Evolutionary conservation across 306 rosid genomes (phyloP).

Genomic region (Fagus crenata): DNA sequence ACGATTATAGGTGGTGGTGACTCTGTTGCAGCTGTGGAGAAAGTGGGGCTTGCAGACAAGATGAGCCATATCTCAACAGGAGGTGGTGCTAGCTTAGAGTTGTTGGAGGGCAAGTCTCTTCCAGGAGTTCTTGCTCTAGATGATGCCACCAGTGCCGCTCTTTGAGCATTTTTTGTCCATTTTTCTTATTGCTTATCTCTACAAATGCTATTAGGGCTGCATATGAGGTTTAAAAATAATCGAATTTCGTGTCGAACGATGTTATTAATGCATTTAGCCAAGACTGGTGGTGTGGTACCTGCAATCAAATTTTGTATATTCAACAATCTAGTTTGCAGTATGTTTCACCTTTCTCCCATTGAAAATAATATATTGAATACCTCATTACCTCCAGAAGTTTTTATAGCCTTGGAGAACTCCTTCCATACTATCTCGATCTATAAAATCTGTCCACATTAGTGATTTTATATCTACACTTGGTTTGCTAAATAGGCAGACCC

Average conservation of each 20-base stretch:
- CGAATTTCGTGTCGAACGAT: neutral
- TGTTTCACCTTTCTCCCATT: no score
- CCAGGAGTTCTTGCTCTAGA: slow-evolving; percentile 96
- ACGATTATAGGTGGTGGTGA: slow-evolving; percentile 98
- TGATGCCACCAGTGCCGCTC: slow-evolving; percentile 44
- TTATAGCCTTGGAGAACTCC: no score
- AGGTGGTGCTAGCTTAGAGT: slow-evolving; percentile 99
- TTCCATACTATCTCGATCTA: no score
- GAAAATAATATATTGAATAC: no score
- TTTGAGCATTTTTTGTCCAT: neutral
- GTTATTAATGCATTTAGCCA: neutral
- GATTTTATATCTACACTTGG: no score
- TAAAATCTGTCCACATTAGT: no score
- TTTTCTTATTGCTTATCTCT: neutral
- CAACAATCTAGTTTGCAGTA: neutral
- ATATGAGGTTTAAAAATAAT: neutral
- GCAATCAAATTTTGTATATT: neutral
- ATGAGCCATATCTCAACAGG: slow-evolving; percentile 98
- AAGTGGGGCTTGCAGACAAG: slow-evolving; percentile 86
- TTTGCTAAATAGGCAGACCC: no score
- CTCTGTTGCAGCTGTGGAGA: slow-evolving; percentile 95
- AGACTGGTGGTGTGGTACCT: neutral
- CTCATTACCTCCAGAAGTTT: no score
- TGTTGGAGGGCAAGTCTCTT: slow-evolving; percentile 88
- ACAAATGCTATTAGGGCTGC: neutral